Evolutionary conservation across 371 early-diverging fungal genomes (phyloP).

Genomic region (Capillidium rhysosporum): DNA sequence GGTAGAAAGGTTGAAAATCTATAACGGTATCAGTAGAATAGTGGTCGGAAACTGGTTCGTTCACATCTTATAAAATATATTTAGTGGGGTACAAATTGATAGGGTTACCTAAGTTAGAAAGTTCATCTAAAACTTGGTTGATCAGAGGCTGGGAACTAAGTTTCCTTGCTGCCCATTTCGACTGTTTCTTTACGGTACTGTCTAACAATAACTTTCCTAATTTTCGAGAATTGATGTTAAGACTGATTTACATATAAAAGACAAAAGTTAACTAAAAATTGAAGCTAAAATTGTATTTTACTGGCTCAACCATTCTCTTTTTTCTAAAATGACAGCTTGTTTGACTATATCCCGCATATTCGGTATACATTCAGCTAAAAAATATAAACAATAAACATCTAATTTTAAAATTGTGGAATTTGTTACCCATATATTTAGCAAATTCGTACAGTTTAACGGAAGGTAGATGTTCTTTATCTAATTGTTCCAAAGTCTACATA

Average conservation of each 20-base stretch:
- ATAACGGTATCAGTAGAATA: conserved; percentile 19
- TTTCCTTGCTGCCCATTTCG: not conserved
- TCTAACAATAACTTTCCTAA: conserved; percentile 31
- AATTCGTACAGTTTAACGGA: conserved; percentile 51
- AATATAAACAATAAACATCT: not conserved
- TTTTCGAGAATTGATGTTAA: conserved; percentile 69
- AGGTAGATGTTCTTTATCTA: conserved; percentile 46
- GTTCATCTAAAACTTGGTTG: conserved; percentile 36
- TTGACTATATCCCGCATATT: conserved; percentile 63
- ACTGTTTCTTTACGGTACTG: not conserved
- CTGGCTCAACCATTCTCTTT: conserved; percentile 83
- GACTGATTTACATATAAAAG: too few relatives aligned
- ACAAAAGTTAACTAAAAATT: too few relatives aligned
- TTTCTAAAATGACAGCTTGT: conserved; percentile 58
- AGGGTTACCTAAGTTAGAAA: conserved; percentile 13
- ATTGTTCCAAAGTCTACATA: conserved; percentile 48
- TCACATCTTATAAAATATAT: too few relatives aligned
- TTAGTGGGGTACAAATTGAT: too few relatives aligned
- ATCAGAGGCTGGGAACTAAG: conserved; percentile 15
- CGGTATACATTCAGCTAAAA: conserved; percentile 55
- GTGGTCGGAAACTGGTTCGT: too few relatives aligned
- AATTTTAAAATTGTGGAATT: conserved; percentile 3
- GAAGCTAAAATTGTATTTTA: too few relatives aligned
- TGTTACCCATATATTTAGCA: conserved; percentile 48
- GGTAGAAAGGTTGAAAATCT: conserved; percentile 86